Percentiles rank a stretch among this genome's conserved stretches.
These are phyloP conservation scores for Mucor sp. DNA, from an alignment of 371 early-diverging fungal genomes.

Conservation along the genomic window DNA sequence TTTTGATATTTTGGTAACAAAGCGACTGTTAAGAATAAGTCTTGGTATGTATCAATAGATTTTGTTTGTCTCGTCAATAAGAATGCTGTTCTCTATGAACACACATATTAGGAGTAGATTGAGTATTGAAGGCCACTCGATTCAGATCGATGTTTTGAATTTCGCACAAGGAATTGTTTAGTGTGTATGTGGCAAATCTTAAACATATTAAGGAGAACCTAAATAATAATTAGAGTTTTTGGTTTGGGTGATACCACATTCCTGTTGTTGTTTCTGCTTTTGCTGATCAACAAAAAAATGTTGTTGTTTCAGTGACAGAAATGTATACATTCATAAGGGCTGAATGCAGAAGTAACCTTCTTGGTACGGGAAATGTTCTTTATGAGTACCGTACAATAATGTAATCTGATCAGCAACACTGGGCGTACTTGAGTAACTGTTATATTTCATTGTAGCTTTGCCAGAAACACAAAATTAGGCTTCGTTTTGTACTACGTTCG, in stretches of 20 bases:
- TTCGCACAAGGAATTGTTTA: neutral
- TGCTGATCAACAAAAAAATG: neutral
- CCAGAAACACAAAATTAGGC: neutral
- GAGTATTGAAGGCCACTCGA: neutral
- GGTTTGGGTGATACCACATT: neutral
- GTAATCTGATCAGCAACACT: neutral
- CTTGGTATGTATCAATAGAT: neutral
- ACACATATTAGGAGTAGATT: neutral
- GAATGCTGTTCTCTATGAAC: neutral
- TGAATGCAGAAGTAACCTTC: no score
- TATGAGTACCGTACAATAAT: neutral
- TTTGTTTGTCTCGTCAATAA: neutral
- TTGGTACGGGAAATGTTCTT: neutral
- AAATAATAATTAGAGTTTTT: neutral
- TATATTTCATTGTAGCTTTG: neutral
- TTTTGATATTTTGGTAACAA: neutral
- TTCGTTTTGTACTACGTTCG: neutral
- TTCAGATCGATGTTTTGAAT: neutral
- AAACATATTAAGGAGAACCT: neutral
- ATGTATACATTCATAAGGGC: neutral
- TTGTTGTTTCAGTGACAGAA: neutral
- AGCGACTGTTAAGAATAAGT: neutral
- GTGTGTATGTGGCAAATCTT: neutral
- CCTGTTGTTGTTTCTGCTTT: neutral
- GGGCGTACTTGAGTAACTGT: neutral